phyloP scores from a whole-genome alignment of 1,284 basidiomycete genomes.

The Ustilago loliicola region DNA sequence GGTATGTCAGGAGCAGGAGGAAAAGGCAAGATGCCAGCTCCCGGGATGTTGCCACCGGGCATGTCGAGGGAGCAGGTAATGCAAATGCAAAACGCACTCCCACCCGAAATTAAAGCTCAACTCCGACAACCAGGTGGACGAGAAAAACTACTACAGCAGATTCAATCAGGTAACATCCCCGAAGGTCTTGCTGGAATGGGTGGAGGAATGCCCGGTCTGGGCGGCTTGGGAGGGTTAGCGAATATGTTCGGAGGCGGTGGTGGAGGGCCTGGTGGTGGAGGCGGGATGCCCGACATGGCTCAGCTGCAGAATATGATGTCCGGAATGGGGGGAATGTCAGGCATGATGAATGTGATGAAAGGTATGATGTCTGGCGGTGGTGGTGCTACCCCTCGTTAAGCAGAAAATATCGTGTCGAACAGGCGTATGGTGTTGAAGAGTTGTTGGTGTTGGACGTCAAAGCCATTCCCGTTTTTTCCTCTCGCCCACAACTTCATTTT shows the following conservation, averaged over 20 bases:
- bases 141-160: constrained; percentile 61
- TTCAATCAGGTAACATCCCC: constrained; percentile 61
- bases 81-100: constrained; percentile 68
- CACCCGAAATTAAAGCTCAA: constrained; percentile 69
- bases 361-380: constrained; percentile 80
- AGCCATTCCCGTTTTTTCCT: not conserved
- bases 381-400: constrained; percentile 44
- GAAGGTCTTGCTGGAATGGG: constrained; percentile 48
- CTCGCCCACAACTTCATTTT: not conserved
- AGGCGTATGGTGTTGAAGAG: not conserved
- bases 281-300: constrained; percentile 62
- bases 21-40: constrained; percentile 54
- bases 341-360: constrained; percentile 80
- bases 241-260: constrained; percentile 48
- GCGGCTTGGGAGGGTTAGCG: constrained; percentile 42
- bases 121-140: constrained; percentile 68
- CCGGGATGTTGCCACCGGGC: constrained; percentile 64
- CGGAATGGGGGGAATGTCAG: constrained; percentile 69
- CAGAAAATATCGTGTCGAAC: not conserved
- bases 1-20: constrained; percentile 43
- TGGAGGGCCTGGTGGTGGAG: constrained; percentile 23
- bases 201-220: constrained; percentile 41
- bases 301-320: constrained; percentile 72
- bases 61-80: constrained; percentile 66
- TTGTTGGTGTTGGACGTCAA: no score